Evolutionary conservation across 495 filamentous ascomycete genomes (phyloP).

Genomic region (Pyrenopolyporus hunteri): DNA sequence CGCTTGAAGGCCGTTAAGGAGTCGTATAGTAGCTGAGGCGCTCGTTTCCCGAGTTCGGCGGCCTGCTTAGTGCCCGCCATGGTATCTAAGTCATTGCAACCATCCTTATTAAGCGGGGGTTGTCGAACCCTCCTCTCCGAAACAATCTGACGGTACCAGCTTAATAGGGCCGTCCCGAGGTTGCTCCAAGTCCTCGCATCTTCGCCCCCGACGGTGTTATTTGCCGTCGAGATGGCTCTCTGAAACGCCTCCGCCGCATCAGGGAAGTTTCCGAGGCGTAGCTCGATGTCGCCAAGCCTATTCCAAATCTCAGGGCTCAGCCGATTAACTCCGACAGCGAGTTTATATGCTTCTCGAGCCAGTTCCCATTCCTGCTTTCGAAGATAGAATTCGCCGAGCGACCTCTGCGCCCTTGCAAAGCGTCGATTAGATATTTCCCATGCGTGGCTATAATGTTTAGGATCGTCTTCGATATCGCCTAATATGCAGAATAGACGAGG

Average conservation of each 20-base stretch:
- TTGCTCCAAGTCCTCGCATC: constrained; percentile 96
- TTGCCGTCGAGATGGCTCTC: constrained; percentile 63
- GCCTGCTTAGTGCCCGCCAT: constrained; percentile 33
- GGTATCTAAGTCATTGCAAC: constrained; percentile 32
- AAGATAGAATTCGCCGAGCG: constrained; percentile 79
- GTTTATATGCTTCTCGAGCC: constrained; percentile 77
- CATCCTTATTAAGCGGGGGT: constrained; percentile 34
- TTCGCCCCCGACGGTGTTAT: constrained; percentile 72
- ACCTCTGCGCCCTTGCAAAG: constrained; percentile 86
- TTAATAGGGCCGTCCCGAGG: constrained; percentile 77
- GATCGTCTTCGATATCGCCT: constrained; percentile 82
- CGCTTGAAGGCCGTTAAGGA: constrained; percentile 84
- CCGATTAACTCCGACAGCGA: constrained; percentile 77
- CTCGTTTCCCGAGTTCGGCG: constrained; percentile 32
- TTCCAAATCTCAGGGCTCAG: constrained; percentile 86
- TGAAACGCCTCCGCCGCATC: constrained; percentile 88
- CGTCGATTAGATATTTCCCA: constrained; percentile 85
- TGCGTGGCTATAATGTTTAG: constrained; percentile 77
- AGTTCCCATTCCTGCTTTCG: constrained; percentile 65
- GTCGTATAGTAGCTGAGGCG: constrained; percentile 66
- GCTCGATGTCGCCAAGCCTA: constrained; percentile 82
- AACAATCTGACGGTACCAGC: constrained; percentile 49
- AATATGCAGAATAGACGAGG: constrained; percentile 92
- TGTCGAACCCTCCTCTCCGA: constrained; percentile 46
- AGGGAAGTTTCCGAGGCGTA: constrained; percentile 75